Base-by-base conservation (phyloP, 768 basidiomycete genomes). In the Pholiota molesta region DNA sequence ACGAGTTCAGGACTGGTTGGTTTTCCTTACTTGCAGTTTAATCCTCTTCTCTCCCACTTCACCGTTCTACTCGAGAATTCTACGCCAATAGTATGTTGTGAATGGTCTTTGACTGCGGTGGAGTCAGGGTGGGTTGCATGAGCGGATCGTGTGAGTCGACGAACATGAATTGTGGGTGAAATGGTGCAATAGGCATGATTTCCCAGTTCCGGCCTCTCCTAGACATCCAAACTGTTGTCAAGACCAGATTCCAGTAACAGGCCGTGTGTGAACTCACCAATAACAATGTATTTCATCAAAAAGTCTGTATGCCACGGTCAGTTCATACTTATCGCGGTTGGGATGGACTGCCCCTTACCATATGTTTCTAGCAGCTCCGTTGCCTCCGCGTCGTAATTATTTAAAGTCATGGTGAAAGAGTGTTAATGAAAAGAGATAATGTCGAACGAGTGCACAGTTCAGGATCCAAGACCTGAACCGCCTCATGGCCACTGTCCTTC, bases 141-240 rank as follows among this genome's bases (percentile, higher is more conserved):
- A 60, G 44, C 39, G n/a, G 52, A 31, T 58, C 52, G 49, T 57
- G 56, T 23, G 42, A 57, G 47, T 61, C 23, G 55, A 84, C 94
- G 67, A 68, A 97, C 97, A 98, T 62, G 90, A 85, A 74, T 97
- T 96, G 77, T 97, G 94, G 62, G 95, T 94, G 75, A 98, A 99
- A 66, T 97, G 95, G 75, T 98, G 94, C 55, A 99, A 80, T 57
- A 99, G 80, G 75, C 97, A 99, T 21, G 95, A 96, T 83, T 99
- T 99, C 40, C 97, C 97, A 4, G 95, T 92, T 64, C 95, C 97
- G 21, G 97, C 92, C 79, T 98, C 96, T 65, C 96, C 96, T 98
- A 64, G 40, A 33, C 13, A 51, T 51, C 23, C 19, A n/a, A 49
- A 49, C 10, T 13, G 57, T 42, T 53, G 53, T 49, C 56, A 57